Conservation (phyloP, 2,329 filamentous ascomycete genomes). For the Hymenoscyphus scutula region DNA sequence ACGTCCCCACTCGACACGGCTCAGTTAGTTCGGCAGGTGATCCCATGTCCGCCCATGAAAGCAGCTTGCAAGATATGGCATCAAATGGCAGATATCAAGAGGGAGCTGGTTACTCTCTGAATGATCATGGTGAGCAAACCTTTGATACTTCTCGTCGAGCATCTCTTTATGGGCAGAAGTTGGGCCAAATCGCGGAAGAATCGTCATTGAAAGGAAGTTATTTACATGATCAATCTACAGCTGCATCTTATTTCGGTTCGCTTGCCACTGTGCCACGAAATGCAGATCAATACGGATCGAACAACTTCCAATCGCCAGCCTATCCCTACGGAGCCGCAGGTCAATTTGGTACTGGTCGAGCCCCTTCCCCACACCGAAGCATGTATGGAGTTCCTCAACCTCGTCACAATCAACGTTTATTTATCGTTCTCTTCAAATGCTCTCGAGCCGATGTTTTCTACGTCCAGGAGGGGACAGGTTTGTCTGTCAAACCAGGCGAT, state of each 20-base stretch:
- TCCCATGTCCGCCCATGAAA: conserved; percentile 40
- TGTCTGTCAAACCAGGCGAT: conserved; percentile 87
- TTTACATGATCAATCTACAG: conserved; percentile 30
- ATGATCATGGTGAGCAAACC: conserved; percentile 36
- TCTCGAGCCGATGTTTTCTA: conserved; percentile 91
- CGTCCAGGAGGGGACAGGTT: conserved; percentile 87
- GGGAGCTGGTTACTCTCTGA: conserved; percentile 29
- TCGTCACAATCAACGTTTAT: conserved; percentile 68
- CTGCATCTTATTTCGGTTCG: conserved; percentile 37
- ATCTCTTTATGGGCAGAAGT: conserved; percentile 20
- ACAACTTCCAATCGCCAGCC: conserved; percentile 25
- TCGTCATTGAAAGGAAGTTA: conserved; percentile 18
- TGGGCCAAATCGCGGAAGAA: conserved; percentile 20
- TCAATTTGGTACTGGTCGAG: conserved; percentile 45
- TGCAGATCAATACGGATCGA: conserved; percentile 15
- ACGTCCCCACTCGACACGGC: conserved; percentile 61
- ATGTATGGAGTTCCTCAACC: conserved; percentile 61
- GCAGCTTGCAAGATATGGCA: conserved; percentile 31
- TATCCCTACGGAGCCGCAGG: conserved; percentile 43
- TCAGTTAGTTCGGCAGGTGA: conserved; percentile 62
- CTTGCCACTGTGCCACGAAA: conserved; percentile 28
- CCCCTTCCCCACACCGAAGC: conserved; percentile 59
- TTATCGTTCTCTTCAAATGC: conserved; percentile 96
- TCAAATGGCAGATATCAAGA: conserved; percentile 36
- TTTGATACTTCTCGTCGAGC: conserved; percentile 21